These are phyloP conservation scores for Chytridium lagenaria DNA, from an alignment of 371 early-diverging fungal species.

Conservation along the genomic window DNA sequence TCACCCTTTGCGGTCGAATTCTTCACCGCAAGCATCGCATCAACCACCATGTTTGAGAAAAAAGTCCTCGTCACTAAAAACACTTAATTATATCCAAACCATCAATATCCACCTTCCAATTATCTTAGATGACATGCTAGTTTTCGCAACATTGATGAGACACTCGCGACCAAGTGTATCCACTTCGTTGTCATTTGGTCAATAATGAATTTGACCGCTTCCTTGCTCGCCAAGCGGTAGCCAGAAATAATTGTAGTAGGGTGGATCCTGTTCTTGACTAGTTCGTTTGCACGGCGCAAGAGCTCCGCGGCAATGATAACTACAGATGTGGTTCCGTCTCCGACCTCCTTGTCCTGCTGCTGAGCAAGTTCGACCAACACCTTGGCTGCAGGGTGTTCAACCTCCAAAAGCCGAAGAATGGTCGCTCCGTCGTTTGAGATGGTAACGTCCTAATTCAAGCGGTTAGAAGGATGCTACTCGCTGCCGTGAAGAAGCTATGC, in stretches of 20 bases:
- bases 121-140: slow-evolving; percentile 98
- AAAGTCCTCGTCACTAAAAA: slow-evolving; percentile 84
- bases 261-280: slow-evolving; percentile 98
- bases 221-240: slow-evolving; percentile 97
- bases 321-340: slow-evolving; percentile 99
- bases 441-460: slow-evolving; percentile 86
- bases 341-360: slow-evolving; percentile 99
- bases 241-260: slow-evolving; percentile 99
- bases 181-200: slow-evolving; percentile 94
- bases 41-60: slow-evolving; percentile 97
- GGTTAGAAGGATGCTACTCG: slow-evolving; percentile 1
- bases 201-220: slow-evolving; percentile 98
- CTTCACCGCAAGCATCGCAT: slow-evolving; percentile 95
- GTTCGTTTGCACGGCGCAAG: slow-evolving; percentile 94
- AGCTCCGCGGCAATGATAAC: slow-evolving; percentile 99
- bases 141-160: slow-evolving; percentile 96
- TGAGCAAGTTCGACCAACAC: slow-evolving; percentile 98
- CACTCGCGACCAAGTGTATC: slow-evolving; percentile 93
- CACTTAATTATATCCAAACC: background rate
- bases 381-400: slow-evolving; percentile 98
- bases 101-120: slow-evolving; percentile 68
- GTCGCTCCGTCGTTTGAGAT: slow-evolving; percentile 99
- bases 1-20: slow-evolving; percentile 85
- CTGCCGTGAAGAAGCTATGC: background rate
- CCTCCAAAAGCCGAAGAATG: slow-evolving; percentile 95